Evolutionary conservation across 2,329 filamentous ascomycete genomes (phyloP).

Genomic region (Blastomyces gilchristii): DNA sequence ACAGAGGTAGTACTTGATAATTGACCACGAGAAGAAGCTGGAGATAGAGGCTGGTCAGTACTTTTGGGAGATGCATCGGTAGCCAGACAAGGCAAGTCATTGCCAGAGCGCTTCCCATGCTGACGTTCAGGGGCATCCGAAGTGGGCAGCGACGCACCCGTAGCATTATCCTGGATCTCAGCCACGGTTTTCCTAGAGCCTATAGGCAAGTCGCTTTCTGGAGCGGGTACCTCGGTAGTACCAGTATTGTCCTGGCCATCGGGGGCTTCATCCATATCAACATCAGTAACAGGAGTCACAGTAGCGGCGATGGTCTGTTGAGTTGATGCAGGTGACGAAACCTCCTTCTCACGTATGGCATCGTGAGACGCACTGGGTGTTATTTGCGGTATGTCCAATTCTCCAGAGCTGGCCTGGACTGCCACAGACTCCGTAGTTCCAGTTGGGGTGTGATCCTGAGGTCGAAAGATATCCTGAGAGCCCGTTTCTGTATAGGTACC

Average conservation of each 20-base stretch:
- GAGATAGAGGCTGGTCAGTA: conserved; percentile 16
- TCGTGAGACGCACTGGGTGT: conserved; percentile 1
- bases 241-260: not conserved
- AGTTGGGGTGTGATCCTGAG: not conserved
- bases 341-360: conserved; percentile 1
- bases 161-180: conserved; percentile 2
- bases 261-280: conserved; percentile 5
- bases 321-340: conserved; percentile 1
- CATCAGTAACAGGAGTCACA: conserved; percentile 2
- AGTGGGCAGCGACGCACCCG: conserved; percentile 5
- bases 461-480: not conserved
- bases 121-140: not conserved
- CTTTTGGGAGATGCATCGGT: conserved; percentile 6
- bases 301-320: not conserved
- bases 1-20: conserved; percentile 6
- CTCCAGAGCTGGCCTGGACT: not conserved
- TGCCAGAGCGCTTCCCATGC: not conserved
- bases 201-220: not conserved
- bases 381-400: not conserved
- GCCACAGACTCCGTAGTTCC: not conserved
- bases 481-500: not conserved
- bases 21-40: conserved; percentile 9
- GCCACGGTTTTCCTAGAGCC: not conserved
- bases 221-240: not conserved
- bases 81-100: not conserved